phyloP scores from a whole-genome alignment of 2,329 filamentous ascomycete species.

The Penicillium sp. region DNA sequence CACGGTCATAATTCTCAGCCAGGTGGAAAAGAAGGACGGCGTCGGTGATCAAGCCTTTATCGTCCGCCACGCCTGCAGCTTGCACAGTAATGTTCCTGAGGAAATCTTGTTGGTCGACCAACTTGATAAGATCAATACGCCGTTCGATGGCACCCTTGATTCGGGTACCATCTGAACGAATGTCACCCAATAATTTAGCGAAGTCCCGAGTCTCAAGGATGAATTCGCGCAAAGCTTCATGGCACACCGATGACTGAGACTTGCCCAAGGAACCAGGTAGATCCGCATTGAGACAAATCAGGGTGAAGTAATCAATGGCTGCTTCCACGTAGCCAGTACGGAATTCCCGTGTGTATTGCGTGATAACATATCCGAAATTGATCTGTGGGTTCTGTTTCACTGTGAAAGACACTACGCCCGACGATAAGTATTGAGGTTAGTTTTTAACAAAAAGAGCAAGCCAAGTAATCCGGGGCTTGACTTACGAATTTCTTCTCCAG shows the following conservation, averaged over 20 bases:
- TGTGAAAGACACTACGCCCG: slow-evolving; percentile 51
- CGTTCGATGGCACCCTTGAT: slow-evolving; percentile 86
- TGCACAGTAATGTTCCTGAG: slow-evolving; percentile 89
- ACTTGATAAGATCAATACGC: slow-evolving; percentile 74
- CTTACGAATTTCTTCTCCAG: slow-evolving; percentile 66
- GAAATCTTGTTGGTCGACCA: slow-evolving; percentile 77
- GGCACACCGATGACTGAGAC: slow-evolving; percentile 77
- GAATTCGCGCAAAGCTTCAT: slow-evolving; percentile 88
- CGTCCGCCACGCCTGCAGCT: slow-evolving; percentile 87
- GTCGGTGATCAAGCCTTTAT: slow-evolving; percentile 89
- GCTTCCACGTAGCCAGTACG: slow-evolving; percentile 82
- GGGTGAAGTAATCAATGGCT: slow-evolving; percentile 85
- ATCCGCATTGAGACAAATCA: slow-evolving; percentile 90
- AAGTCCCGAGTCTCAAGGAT: slow-evolving; percentile 97
- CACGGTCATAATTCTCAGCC: slow-evolving; percentile 90
- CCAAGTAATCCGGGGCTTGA: slow-evolving; percentile 7
- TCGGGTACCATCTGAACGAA: slow-evolving; percentile 77
- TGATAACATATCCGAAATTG: slow-evolving; percentile 90
- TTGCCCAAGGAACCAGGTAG: slow-evolving; percentile 69
- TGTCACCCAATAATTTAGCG: slow-evolving; percentile 87
- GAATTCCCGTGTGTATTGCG: slow-evolving; percentile 95
- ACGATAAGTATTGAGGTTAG: slow-evolving; percentile 4
- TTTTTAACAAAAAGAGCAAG: neutral
- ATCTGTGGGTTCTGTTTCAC: slow-evolving; percentile 66
- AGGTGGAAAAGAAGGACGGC: slow-evolving; percentile 93